Base-by-base conservation (phyloP, 495 filamentous ascomycete species). In the Chaetomium cochliodes region DNA sequence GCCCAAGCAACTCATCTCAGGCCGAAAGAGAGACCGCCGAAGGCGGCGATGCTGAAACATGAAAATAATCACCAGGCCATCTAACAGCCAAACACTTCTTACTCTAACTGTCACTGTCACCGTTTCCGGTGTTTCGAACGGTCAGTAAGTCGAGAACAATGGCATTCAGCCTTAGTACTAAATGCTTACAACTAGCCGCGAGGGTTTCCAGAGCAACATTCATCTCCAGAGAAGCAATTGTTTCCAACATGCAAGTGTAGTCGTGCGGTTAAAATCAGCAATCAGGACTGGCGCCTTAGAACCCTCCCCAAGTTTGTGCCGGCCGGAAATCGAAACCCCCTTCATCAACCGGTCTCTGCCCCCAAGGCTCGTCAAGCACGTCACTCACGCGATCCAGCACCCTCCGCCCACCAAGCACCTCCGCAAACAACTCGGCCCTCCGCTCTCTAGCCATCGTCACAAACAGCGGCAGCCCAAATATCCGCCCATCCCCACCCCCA, bases 401-500 rank as follows among this genome's bases (percentile, higher is more conserved):
- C 28, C 76, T 79, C 26, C 77, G 72, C 0, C 82, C 84, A 18
- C 87, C 84, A 39, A 88, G 68, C 25, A 86, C 23, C 2, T 67
- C 64, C 49, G 73, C 71, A 66, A 88, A 86, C 46, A 65, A 52
- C 28, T 57, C 61, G 3, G 76, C 59, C 69, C 82, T 80, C 63
- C 87, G 80, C 26, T 76, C 72, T 0, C 57, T 57, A 0, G 74
- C 62, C 87, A 91, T 88, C 60, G 74, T 69, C n/a, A 90, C 72
- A 64, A 91, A 86, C 2, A 72, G 74, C 11, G 80, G 74, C 58
- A 91, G 67, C 8, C 87, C 86, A 69, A 77, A 70, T 37, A 60
- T 73, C 8, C 68, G 49, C 15, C 51, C 67, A 0, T 67, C 54
- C 9, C 37, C 64, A 9, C 49, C 63, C 20, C 66, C 67, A 26